A percentile compares a stretch with the other conserved stretches of the same genome.
These are phyloP conservation scores for Kokia cookei DNA, from an alignment of 441 rosid species.

Conservation along the genomic window DNA sequence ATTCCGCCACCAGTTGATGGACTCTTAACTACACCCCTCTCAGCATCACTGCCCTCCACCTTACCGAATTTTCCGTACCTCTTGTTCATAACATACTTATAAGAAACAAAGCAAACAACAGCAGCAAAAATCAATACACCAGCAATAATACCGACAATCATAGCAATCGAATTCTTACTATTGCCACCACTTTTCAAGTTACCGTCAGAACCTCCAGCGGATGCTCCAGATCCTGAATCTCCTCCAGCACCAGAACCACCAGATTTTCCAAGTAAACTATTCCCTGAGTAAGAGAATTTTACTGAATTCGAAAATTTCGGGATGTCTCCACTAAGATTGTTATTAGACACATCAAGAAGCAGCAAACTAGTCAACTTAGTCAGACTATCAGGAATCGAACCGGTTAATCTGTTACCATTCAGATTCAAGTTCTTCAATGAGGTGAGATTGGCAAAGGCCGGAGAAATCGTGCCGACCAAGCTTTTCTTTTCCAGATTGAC, in stretches of 20 bases:
- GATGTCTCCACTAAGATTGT: conserved; percentile 52
- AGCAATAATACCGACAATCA: conserved; percentile 42
- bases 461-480: conserved; percentile 51
- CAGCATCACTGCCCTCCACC: conserved; percentile 32
- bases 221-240: conserved; percentile 8
- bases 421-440: conserved; percentile 37
- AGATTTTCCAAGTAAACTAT: conserved; percentile 35
- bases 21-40: conserved; percentile 34
- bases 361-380: conserved; percentile 38
- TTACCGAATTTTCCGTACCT: conserved; percentile 36
- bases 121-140: conserved; percentile 44
- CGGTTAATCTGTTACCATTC: conserved; percentile 49
- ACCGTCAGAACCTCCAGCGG: conserved; percentile 2
- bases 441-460: conserved; percentile 45
- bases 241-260: conserved; percentile 19
- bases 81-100: conserved; percentile 37
- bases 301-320: conserved; percentile 33
- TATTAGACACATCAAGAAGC: conserved; percentile 55
- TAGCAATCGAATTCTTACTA: conserved; percentile 27
- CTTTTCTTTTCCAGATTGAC: conserved; percentile 37
- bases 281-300: conserved; percentile 42
- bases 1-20: conserved; percentile 16
- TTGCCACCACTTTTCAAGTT: conserved; percentile 16
- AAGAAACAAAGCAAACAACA: conserved; percentile 47
- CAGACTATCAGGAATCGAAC: conserved; percentile 50